phyloP scores from a whole-genome alignment of 139 green algal species.

The Tetraselmis striata region DNA sequence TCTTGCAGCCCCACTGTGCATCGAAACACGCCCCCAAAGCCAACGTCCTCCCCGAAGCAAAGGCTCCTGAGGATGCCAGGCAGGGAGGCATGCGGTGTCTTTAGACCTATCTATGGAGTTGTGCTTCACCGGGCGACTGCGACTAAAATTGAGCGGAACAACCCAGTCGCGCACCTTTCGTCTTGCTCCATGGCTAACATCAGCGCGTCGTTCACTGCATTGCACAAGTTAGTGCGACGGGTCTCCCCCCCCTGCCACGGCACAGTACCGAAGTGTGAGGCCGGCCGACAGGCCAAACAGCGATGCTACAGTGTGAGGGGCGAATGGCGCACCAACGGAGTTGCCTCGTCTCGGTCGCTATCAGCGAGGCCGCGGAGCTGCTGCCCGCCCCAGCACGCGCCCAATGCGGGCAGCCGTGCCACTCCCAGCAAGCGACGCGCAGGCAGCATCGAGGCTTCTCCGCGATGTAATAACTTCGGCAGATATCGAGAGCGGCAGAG shows the following conservation, averaged over 20 bases:
- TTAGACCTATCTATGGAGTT: neutral
- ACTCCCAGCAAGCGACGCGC: no score
- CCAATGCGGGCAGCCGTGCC: no score
- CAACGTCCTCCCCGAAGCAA: constrained; percentile 87
- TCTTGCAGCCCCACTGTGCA: constrained; percentile 76
- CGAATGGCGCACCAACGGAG: no score
- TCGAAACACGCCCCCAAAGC: constrained; percentile 89
- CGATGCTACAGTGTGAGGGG: no score
- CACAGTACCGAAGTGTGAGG: no score
- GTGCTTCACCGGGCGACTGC: neutral
- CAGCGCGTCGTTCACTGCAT: constrained; percentile 80
- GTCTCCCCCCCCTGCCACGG: neutral
- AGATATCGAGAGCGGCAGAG: no score
- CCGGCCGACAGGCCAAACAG: no score
- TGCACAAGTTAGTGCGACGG: constrained; percentile 60
- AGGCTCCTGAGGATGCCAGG: constrained; percentile 36
- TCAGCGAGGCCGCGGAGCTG: no score
- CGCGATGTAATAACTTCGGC: no score
- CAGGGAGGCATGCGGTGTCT: neutral
- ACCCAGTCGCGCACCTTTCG: constrained; percentile 32
- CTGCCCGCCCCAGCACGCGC: no score
- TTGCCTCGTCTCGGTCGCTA: no score
- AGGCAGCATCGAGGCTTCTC: no score
- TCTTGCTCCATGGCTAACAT: constrained; percentile 60
- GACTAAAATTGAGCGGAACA: neutral